phyloP scores from a whole-genome alignment of 495 filamentous ascomycete species.

The Daldinia childiae region DNA sequence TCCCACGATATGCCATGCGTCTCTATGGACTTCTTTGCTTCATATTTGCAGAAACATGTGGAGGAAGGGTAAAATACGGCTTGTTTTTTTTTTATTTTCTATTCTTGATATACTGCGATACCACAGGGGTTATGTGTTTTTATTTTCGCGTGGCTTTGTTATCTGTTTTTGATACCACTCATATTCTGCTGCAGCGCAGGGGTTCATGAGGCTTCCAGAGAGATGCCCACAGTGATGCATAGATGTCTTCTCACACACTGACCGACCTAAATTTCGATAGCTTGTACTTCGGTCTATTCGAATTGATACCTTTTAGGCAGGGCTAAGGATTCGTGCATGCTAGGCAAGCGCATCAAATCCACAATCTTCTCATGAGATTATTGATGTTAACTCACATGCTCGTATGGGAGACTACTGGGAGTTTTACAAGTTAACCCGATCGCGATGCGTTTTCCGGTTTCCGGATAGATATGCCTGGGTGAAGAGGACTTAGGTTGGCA shows the following conservation, averaged over 20 bases:
- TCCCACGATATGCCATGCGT: neutral
- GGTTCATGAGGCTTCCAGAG: constrained; percentile 25
- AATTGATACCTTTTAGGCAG: neutral
- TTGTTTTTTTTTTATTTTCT: constrained; percentile 22
- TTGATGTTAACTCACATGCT: constrained; percentile 5
- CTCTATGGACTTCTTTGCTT: constrained; percentile 3
- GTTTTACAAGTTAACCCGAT: constrained; percentile 14
- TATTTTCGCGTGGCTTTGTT: constrained; percentile 27
- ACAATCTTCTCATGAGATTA: neutral
- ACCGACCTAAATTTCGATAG: constrained; percentile 35
- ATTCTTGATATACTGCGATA: constrained; percentile 44
- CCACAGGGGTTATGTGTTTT: constrained; percentile 37
- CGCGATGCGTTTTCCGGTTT: constrained; percentile 18
- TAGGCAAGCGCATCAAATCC: constrained; percentile 10
- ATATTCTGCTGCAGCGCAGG: constrained; percentile 31
- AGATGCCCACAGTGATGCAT: constrained; percentile 23
- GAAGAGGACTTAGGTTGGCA: constrained; percentile 22
- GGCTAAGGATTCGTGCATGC: constrained; percentile 10
- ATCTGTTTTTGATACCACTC: constrained; percentile 43
- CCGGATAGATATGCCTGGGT: constrained; percentile 22
- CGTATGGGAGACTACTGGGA: neutral
- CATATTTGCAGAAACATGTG: constrained; percentile 15
- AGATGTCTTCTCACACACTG: constrained; percentile 36
- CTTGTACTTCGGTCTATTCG: constrained; percentile 18
- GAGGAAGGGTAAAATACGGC: constrained; percentile 26